Conservation (phyloP, 495 filamentous ascomycete species). For the Aspergillus egyptiacus region DNA sequence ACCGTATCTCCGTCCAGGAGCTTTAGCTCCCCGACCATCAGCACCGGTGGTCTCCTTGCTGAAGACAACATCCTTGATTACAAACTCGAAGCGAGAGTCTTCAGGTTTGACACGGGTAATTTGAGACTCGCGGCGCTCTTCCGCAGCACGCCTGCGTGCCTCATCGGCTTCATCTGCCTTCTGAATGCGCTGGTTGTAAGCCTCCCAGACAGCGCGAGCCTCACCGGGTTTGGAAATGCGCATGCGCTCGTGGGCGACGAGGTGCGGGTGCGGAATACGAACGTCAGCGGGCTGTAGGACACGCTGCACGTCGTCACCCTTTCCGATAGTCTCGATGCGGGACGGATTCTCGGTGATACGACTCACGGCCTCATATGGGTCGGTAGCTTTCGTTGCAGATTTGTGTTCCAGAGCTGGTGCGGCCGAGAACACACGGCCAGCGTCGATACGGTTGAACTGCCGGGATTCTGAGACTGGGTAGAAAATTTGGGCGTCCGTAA, state of each 20-base stretch:
- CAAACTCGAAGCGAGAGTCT: slow-evolving; percentile 71
- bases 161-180: slow-evolving; percentile 35
- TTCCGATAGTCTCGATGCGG: slow-evolving; percentile 39
- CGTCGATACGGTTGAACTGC: slow-evolving; percentile 81
- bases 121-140: slow-evolving; percentile 36
- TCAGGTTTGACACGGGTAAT: slow-evolving; percentile 40
- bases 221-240: slow-evolving; percentile 23
- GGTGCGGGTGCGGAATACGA: slow-evolving; percentile 82
- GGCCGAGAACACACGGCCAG: slow-evolving; percentile 73
- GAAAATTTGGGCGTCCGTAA: slow-evolving; percentile 80
- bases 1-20: slow-evolving; percentile 62
- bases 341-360: slow-evolving; percentile 25
- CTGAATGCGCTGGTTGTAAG: slow-evolving; percentile 40
- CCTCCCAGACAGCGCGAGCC: slow-evolving; percentile 30
- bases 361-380: slow-evolving; percentile 28
- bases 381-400: slow-evolving; percentile 17
- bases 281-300: slow-evolving; percentile 76
- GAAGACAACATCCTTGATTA: slow-evolving; percentile 58
- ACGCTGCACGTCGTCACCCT: slow-evolving; percentile 34
- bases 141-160: slow-evolving; percentile 30
- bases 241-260: slow-evolving; percentile 56
- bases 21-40: slow-evolving; percentile 52
- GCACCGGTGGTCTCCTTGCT: slow-evolving; percentile 53
- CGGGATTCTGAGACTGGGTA: slow-evolving; percentile 85
- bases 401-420: slow-evolving; percentile 33